Evolutionary conservation across 2,329 filamentous ascomycete genomes (phyloP), one percentile per base, ranked within the genome.

Genomic region (Neonectria sp.): DNA sequence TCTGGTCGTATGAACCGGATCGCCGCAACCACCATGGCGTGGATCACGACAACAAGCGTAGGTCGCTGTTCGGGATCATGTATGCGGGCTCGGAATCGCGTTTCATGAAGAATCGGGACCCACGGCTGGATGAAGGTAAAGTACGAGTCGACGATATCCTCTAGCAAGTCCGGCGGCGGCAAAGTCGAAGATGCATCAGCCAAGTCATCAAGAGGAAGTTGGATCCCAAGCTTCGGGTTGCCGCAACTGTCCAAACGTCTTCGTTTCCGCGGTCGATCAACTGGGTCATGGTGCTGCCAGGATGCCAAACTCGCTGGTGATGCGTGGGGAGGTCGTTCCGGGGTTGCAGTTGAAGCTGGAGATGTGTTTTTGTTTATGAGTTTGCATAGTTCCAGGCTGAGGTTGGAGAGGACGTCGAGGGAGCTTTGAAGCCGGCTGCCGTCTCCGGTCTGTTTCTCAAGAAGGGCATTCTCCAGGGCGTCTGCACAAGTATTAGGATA

Each of bases 61-160:
- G 70, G 70, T 9, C 71, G 31, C 13, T 74, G 72, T 4, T 72
- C 67, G 6, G 69, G 60, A 1, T 63, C 74, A 12, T 71, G 66
- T 11, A 74, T 71, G 2, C 72, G 70, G 1, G 67, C 63, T 6
- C 72, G 55, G 45, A 74, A 74, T 0, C 69, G 69, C 0, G 72
- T 74, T n/a, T 74, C 72, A 9, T 74, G 72, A 0, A 74, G 33
- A 0, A 74, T 64, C 0, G 72, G 72, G 33, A 74, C 71, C 72
- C 72, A 74, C 35, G 72, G 72, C 29, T 74, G 72, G 4, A 74
- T 65, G 4, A 69, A 5, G 3, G 46, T 64, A 27, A 74, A 74
- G n/a, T 74, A 74, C 0, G 72, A 65, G 4, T 63, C 69, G 27
- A 74, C 64, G 6, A 74, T 63, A 2, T 74, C 72, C 29, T 74